Evolutionary conservation across 2,329 filamentous ascomycete genomes (phyloP).

Genomic region (Colletotrichum trifolii): DNA sequence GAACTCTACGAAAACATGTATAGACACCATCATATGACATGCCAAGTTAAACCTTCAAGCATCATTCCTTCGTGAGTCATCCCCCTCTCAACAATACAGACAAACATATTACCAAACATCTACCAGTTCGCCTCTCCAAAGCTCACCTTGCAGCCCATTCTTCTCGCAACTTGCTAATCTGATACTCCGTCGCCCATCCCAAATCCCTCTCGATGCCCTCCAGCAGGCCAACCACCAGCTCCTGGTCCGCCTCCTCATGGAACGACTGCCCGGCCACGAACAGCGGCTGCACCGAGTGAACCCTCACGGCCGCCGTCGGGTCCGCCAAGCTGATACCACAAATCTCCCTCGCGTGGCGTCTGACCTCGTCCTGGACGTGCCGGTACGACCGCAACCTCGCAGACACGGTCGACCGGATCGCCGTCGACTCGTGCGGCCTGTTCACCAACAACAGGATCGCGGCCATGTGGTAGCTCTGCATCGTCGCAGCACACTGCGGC

Average conservation of each 20-base stretch:
- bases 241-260: slow-evolving; percentile 68
- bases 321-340: slow-evolving; percentile 19
- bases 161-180: slow-evolving; percentile 5
- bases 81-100: too few relatives aligned
- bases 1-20: too few relatives aligned
- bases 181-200: slow-evolving; percentile 65
- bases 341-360: slow-evolving; percentile 6
- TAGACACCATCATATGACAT: too few relatives aligned
- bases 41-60: too few relatives aligned
- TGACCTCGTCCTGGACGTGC: neutral
- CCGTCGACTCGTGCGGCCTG: slow-evolving; percentile 11
- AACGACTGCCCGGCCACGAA: slow-evolving; percentile 41
- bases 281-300: slow-evolving; percentile 15
- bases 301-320: slow-evolving; percentile 3
- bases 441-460: slow-evolving; percentile 65
- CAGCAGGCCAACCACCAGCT: slow-evolving; percentile 65
- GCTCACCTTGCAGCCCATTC: neutral
- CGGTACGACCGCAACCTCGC: slow-evolving; percentile 15
- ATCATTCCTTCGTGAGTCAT: too few relatives aligned
- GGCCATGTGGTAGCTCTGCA: slow-evolving; percentile 74
- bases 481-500: slow-evolving; percentile 72
- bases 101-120: too few relatives aligned
- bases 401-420: slow-evolving; percentile 9
- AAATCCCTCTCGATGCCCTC: slow-evolving; percentile 70
- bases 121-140: too few relatives aligned